Conservation (phyloP, 495 filamentous ascomycete species). For the Hyaloscypha bicolor region DNA sequence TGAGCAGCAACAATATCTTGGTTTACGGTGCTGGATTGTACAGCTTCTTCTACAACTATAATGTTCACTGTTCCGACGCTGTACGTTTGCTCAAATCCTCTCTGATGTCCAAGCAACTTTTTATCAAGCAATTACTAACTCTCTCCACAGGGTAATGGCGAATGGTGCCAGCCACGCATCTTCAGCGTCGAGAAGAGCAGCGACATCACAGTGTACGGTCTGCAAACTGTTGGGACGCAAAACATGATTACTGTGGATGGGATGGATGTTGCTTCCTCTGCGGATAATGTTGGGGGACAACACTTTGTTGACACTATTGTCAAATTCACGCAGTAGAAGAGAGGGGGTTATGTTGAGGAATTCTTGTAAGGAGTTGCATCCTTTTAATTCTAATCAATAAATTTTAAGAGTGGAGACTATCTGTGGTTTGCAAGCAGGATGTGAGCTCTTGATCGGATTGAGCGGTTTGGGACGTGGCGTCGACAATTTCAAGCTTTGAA, state of each 20-base stretch:
- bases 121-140: neutral
- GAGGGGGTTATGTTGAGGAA: neutral
- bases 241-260: slow-evolving; percentile 40
- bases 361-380: neutral
- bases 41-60: slow-evolving; percentile 68
- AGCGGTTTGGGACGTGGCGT: too few relatives aligned
- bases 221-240: slow-evolving; percentile 55
- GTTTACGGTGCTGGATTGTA: slow-evolving; percentile 77
- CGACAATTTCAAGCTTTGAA: too few relatives aligned
- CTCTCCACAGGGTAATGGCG: slow-evolving; percentile 31
- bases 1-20: slow-evolving; percentile 56
- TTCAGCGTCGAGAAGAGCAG: slow-evolving; percentile 44
- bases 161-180: slow-evolving; percentile 57
- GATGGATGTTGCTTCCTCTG: slow-evolving; percentile 25
- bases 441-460: too few relatives aligned
- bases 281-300: slow-evolving; percentile 42
- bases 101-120: neutral
- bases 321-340: slow-evolving; percentile 34
- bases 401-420: neutral
- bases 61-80: slow-evolving; percentile 14
- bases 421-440: too few relatives aligned
- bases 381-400: neutral
- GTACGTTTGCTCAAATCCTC: neutral
- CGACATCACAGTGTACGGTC: slow-evolving; percentile 52
- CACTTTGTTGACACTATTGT: slow-evolving; percentile 47